Percentiles rank a stretch among this genome's conserved stretches.
Conservation (phyloP, 2,329 filamentous ascomycete species). For the Neofusicoccum cordaticola region DNA sequence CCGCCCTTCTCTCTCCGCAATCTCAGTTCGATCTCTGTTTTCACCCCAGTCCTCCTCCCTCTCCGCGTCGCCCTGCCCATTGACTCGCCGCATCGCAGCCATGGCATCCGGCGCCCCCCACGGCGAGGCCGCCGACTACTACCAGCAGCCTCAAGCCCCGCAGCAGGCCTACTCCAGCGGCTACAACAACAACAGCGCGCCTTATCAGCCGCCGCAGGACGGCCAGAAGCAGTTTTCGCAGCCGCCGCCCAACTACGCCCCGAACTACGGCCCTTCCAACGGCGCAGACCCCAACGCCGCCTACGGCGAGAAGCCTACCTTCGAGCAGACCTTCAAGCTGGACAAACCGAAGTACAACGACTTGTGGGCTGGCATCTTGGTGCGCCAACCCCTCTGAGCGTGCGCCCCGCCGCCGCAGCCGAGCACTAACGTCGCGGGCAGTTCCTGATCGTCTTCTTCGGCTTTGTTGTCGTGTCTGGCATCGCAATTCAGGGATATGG, state of each 20-base stretch:
- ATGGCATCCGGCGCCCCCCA: conserved; percentile 13
- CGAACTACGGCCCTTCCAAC: conserved; percentile 19
- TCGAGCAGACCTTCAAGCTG: conserved; percentile 79
- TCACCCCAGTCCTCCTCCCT: not conserved
- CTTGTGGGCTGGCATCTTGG: conserved; percentile 79
- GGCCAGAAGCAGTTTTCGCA: conserved; percentile 27
- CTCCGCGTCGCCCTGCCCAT: not conserved
- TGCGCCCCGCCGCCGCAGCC: not conserved
- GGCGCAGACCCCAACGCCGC: conserved; percentile 3
- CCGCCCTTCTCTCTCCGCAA: not conserved
- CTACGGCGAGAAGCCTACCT: conserved; percentile 52
- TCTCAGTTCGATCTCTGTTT: not conserved
- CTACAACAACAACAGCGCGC: conserved; percentile 21
- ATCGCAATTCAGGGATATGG: conserved; percentile 72
- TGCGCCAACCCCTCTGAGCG: conserved; percentile 31
- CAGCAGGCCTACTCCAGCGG: conserved; percentile 21
- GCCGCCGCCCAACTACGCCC: conserved; percentile 26
- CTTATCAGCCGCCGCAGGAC: conserved; percentile 32
- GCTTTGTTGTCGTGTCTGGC: conserved; percentile 74
- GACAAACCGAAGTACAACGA: conserved; percentile 87
- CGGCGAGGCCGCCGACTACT: conserved; percentile 40
- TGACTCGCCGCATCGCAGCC: not conserved
- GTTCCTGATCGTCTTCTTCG: conserved; percentile 68
- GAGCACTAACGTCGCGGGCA: conserved; percentile 29
- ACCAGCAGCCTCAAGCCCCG: conserved; percentile 27